phyloP scores from a whole-genome alignment of 1,139 yeast species.

The Nakaseomyces sp. region DNA sequence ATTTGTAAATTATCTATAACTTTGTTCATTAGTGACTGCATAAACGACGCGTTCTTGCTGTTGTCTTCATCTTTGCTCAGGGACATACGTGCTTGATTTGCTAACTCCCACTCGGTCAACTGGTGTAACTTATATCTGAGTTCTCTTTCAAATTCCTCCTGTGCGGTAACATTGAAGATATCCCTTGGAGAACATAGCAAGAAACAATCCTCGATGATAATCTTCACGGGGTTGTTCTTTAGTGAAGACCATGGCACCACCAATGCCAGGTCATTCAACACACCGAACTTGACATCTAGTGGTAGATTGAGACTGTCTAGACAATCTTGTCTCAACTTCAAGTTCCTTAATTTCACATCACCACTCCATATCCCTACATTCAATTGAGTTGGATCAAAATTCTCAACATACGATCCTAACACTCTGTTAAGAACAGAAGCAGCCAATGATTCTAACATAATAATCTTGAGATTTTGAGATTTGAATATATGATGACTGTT shows the following conservation, averaged over 20 bases:
- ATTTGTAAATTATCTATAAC: conserved; percentile 88
- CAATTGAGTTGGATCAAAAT: conserved; percentile 88
- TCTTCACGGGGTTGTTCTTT: conserved; percentile 85
- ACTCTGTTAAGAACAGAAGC: conserved; percentile 42
- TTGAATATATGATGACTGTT: too few relatives aligned
- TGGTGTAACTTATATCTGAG: conserved; percentile 57
- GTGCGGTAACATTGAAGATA: conserved; percentile 47
- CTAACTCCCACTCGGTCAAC: conserved; percentile 59
- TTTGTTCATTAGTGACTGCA: conserved; percentile 80
- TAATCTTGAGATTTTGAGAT: too few relatives aligned
- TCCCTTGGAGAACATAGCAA: conserved; percentile 69
- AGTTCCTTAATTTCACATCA: conserved; percentile 75
- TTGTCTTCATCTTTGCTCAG: conserved; percentile 39
- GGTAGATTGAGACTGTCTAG: conserved; percentile 81
- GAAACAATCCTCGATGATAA: conserved; percentile 81
- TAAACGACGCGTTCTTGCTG: conserved; percentile 61
- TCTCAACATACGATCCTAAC: conserved; percentile 65
- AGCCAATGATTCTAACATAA: conserved; percentile 44
- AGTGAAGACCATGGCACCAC: conserved; percentile 97
- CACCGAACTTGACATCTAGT: conserved; percentile 83
- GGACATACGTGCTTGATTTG: conserved; percentile 33
- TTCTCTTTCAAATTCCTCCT: conserved; percentile 59
- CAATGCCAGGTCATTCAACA: conserved; percentile 77
- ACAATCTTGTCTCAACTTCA: conserved; percentile 64
- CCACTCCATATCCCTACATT: conserved; percentile 98